Percentiles rank a stretch among this genome's conserved stretches.
Conservation (phyloP, 2,329 filamentous ascomycete species). For the Bipolaris cookei region DNA sequence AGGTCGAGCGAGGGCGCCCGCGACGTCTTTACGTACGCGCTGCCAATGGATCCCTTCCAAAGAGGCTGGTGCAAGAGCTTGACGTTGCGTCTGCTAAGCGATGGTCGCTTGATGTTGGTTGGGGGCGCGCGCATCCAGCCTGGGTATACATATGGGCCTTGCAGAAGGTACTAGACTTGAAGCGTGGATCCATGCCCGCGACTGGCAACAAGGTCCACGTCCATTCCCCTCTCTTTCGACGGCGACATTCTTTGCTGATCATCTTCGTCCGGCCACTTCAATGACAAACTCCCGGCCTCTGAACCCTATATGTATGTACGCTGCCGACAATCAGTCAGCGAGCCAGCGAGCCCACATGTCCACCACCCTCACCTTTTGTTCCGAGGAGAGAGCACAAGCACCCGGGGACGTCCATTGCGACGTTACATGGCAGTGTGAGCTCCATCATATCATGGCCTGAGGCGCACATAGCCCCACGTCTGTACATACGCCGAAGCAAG, state of each 20-base stretch:
- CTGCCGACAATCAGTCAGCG: too few species aligned
- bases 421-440: constrained; percentile 4
- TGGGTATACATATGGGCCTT: constrained; percentile 21
- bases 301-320: too few species aligned
- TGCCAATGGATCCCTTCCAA: constrained; percentile 14
- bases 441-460: too few species aligned
- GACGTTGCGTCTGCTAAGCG: constrained; percentile 31
- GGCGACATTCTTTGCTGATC: background rate
- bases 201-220: constrained; percentile 6
- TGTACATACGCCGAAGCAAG: background rate
- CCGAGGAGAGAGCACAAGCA: background rate
- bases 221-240: background rate
- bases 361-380: background rate
- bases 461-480: too few species aligned
- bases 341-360: background rate
- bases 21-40: constrained; percentile 6
- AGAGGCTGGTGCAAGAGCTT: constrained; percentile 18
- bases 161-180: constrained; percentile 14
- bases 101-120: constrained; percentile 29
- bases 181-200: constrained; percentile 16
- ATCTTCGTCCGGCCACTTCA: constrained; percentile 4
- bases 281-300: constrained; percentile 7
- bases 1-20: constrained; percentile 5
- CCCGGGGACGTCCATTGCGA: constrained; percentile 7
- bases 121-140: constrained; percentile 21